Evolutionary conservation across 2,329 filamentous ascomycete species (phyloP).

Genomic region (Penicillium sp.): DNA sequence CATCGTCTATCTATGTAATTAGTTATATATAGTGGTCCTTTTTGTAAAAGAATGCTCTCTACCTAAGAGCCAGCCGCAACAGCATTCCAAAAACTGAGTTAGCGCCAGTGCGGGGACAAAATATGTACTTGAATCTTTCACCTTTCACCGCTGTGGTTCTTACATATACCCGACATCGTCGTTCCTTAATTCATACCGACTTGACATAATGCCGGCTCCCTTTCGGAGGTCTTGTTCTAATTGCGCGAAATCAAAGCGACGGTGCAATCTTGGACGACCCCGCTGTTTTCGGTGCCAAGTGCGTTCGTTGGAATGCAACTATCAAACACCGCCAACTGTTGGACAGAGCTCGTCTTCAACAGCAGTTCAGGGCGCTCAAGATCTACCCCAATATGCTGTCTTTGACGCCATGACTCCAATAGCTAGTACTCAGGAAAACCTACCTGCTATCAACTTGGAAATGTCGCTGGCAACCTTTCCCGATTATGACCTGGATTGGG

Average conservation of each 20-base stretch:
- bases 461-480: slow-evolving; percentile 6
- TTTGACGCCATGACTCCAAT: not conserved
- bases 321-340: not conserved
- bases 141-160: too few relatives aligned
- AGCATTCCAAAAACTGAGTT: too few relatives aligned
- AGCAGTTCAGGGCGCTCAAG: not conserved
- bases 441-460: not conserved
- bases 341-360: not conserved
- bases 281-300: slow-evolving; percentile 11
- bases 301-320: slow-evolving; percentile 9
- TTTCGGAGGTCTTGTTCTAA: slow-evolving; percentile 5
- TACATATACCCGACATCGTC: too few relatives aligned
- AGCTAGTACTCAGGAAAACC: not conserved
- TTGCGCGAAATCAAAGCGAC: slow-evolving; percentile 10
- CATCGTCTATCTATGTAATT: too few relatives aligned
- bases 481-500: slow-evolving; percentile 10
- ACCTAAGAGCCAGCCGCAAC: too few relatives aligned
- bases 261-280: slow-evolving; percentile 7
- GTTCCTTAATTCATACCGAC: too few relatives aligned
- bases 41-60: too few relatives aligned
- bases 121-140: too few relatives aligned
- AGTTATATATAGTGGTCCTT: too few relatives aligned
- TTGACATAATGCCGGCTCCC: slow-evolving; percentile 3
- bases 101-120: too few relatives aligned
- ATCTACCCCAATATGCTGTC: not conserved